phyloP scores from a whole-genome alignment of 2,329 filamentous ascomycete genomes.

The Rhinocladiella similis region DNA sequence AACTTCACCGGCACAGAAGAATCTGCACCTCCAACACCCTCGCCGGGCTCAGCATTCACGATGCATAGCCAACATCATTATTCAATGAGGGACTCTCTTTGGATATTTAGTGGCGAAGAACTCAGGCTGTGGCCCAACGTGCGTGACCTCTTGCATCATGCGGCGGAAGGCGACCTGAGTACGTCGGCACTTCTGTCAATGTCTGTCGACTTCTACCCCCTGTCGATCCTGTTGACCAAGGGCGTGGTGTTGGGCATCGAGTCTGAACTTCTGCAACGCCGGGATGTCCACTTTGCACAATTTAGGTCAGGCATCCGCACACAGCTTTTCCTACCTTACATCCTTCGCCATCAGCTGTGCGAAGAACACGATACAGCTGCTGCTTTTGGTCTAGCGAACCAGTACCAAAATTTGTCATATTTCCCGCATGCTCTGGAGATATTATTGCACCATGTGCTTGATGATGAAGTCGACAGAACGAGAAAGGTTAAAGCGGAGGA shows the following conservation, averaged over 20 bases:
- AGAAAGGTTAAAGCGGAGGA: conserved; percentile 29
- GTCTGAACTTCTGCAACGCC: conserved; percentile 86
- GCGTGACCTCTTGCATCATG: conserved; percentile 74
- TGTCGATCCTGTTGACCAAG: conserved; percentile 84
- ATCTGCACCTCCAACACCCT: conserved; percentile 50
- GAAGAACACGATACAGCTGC: conserved; percentile 71
- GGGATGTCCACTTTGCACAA: conserved; percentile 87
- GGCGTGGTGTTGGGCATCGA: conserved; percentile 89
- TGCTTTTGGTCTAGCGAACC: conserved; percentile 77
- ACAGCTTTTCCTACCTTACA: conserved; percentile 86
- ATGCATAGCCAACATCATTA: conserved; percentile 46
- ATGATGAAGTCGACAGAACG: conserved; percentile 79
- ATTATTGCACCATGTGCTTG: conserved; percentile 86
- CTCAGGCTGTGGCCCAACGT: conserved; percentile 89
- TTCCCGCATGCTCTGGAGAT: conserved; percentile 92
- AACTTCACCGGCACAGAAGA: conserved; percentile 51
- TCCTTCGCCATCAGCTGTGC: conserved; percentile 76
- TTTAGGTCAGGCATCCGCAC: conserved; percentile 87
- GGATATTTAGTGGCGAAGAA: conserved; percentile 87
- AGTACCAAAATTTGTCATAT: conserved; percentile 85
- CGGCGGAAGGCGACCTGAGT: conserved; percentile 52
- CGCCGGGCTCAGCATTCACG: conserved; percentile 46
- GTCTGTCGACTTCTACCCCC: conserved; percentile 89
- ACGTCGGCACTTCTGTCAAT: conserved; percentile 63
- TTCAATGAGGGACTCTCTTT: conserved; percentile 80